Evolutionary conservation across 257 asterid genomes (phyloP), one percentile per base, ranked within the genome.

Genomic region (Capsicum chinense): DNA sequence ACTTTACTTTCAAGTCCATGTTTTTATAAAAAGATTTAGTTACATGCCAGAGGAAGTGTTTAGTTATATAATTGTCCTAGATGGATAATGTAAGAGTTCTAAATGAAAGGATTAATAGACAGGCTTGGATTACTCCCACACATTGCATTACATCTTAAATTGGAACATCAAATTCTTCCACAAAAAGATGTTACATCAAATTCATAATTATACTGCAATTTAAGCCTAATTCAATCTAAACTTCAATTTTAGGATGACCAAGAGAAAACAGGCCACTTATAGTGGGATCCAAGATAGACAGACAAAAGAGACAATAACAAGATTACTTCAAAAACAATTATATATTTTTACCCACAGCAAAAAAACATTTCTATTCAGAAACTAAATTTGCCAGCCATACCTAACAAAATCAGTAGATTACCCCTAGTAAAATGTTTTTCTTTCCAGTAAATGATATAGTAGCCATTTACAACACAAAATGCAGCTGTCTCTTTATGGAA

Each of bases 1-100:
- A 73, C 59, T 73, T 52, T 73, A 48, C 42, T 48, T 73, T 73
- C 80, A 73, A 73, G 80, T 73, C 42, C 11, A 48, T 26, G 17
- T 73, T 13, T 11, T 58, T 48, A 26, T 59, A 39, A 73, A 76
- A 56, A 52, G 8, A 7, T 76, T 39, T 74, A 69, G 15, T 69
- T 69, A 52, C 81, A 76, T 21, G 81, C 21, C 21, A 50, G 37
- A 52, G 81, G 59, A 74, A 44, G 47, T 21, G 19, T 21, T 19
- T 52, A 50, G 80, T 50, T 19, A 11, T 74, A 50, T 13, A 52
- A 50, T 21, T 74, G 62, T 1, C 81, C 47, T 21, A 50, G 21
- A 21, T 50, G 81, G 81, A 74, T 50, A 12, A 42, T 48, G 19
- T 12, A 73, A 73, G 42, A 59, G 6, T 50, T 48, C 60, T 74